Evolutionary conservation across 108 stramenopile species (phyloP), one percentile per base, ranked within the genome.

Genomic region (Pseudonitzschia multiseries): DNA sequence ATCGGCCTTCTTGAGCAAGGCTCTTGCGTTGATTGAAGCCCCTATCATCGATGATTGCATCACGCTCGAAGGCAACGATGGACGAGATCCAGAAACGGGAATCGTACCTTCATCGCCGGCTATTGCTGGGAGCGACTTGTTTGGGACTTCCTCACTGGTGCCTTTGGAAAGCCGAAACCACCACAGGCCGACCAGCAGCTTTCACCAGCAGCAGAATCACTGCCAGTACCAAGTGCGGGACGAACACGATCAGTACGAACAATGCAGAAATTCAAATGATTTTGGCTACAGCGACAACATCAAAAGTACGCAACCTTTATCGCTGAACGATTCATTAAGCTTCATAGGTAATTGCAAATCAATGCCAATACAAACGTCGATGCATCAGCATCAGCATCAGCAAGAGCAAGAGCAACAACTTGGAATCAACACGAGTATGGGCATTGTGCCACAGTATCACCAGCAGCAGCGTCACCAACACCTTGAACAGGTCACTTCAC

Each of bases 11-110:
- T n/a, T 62, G 33, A 62, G n/a, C 61, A 33, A 62, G 36, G 61
- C 61, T n/a, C 61, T 62, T 21, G 61, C 61, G 29, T 33, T 62
- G 20, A 33, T 62, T 14, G 61, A 62, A 40, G 61, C 61, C 9
- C 61, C 61, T 26, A 20, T 62, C 12, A 14, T 62, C 18, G 61
- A 62, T 40, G 61, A 62, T 40, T 62, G 33, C 20, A 40, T 33
- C 36, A 29, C 61, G 1, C 18, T 62, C 0, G 61, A 40, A 29
- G 33, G 18, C 14, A 29, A 33, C 18, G 32, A 21, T 40, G 61
- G 24, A 56, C 54, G 24, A 26, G 9, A 24, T 22, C 54, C 20
- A 26, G 54, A 56, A 24, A 10, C 54, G 26, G 54, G 4, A 10
- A 56, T 48, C 1, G 46, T 1, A 18, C 46, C 46, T 48, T 14